Evolutionary conservation across 805 yeast genomes (phyloP), one percentile per base, ranked within the genome.

Genomic region (Schwanniomyces occidentalis): DNA sequence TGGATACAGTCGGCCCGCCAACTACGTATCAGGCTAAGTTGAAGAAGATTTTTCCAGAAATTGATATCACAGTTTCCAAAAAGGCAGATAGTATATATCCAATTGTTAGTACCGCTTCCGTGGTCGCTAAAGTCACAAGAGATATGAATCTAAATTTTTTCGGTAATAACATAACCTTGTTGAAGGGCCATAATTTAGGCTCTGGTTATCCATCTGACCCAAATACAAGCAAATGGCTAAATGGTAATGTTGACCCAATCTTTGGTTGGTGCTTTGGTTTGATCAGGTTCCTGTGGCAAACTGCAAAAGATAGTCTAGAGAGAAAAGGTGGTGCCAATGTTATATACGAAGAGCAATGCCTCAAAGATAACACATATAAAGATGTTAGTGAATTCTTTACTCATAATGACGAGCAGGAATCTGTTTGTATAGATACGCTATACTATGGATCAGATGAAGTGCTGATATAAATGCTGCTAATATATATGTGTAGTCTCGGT

Each of bases 1-100:
- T 93, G 4, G 99, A 93, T 56, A 93, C 99, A 0, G 99, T 93
- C 26, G 99, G 99, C 0, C 97, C 98, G 1, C 98, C 99, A 9
- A 75, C 61, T 1, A 67, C 82, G 22, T 93, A 93, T 56, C 95
- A 85, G 51, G 75, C 72, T 24, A 93, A 91, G 58, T 66, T 93
- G 31, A 73, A 77, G 38, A 59, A 58, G 17, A 60, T 75, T 37
- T 93, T 93, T 51, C 96, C 97, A 0, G 58, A 54, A 0, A 62
- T 85, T 15, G 74, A 73, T 40, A 74, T 93, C 18, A 83, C 88
- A 0, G 99, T 93, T 5, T 78, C 95, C 6, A 93, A 93, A 54
- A 93, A 93, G 54, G 99, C 99, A 0, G 99, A 93, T 65, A 80
- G 96, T 13, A 54, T 88, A 13, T 93, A 73, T 54, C 96, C 98